These are phyloP conservation scores for Suillus fuscotomentosus DNA, from an alignment of 768 basidiomycete genomes.

Conservation along the genomic window DNA sequence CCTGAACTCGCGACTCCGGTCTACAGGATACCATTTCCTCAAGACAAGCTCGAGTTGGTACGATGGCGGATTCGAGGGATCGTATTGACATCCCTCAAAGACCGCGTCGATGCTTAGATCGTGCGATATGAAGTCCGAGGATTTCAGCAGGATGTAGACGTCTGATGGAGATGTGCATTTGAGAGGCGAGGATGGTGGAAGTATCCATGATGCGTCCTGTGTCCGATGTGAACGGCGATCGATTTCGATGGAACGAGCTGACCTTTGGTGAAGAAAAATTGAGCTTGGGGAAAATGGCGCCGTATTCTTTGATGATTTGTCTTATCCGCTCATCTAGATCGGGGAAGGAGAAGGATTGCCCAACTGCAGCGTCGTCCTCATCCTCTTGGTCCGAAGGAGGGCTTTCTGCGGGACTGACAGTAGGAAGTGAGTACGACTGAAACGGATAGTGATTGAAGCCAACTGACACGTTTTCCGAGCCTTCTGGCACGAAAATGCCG, in stretches of 20 bases:
- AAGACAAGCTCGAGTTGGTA: constrained; percentile 84
- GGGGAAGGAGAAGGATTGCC: constrained; percentile 65
- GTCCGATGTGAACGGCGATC: not conserved
- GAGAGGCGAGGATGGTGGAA: constrained; percentile 79
- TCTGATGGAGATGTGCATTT: constrained; percentile 88
- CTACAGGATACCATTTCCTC: constrained; percentile 87
- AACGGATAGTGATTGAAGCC: not conserved
- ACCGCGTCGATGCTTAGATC: constrained; percentile 61
- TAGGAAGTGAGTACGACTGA: constrained; percentile 34
- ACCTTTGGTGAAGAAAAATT: constrained; percentile 96
- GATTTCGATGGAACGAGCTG: constrained; percentile 15
- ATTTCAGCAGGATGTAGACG: constrained; percentile 89
- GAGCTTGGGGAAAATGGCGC: constrained; percentile 91
- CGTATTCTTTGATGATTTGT: constrained; percentile 61
- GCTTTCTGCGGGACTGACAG: constrained; percentile 49
- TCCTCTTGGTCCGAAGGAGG: constrained; percentile 60
- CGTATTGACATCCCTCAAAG: constrained; percentile 58
- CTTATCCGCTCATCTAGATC: constrained; percentile 77
- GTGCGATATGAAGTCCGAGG: constrained; percentile 86
- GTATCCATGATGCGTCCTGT: constrained; percentile 90
- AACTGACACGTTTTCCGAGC: constrained; percentile 74
- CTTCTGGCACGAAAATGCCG: constrained; percentile 76
- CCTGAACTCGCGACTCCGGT: constrained; percentile 80
- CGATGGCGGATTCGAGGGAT: constrained; percentile 10
- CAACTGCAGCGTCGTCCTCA: constrained; percentile 34